Percentiles rank a stretch among this genome's conserved stretches.
Evolutionary conservation across 2,329 filamentous ascomycete genomes (phyloP).

Genomic region (Daldinia eschscholtzii): DNA sequence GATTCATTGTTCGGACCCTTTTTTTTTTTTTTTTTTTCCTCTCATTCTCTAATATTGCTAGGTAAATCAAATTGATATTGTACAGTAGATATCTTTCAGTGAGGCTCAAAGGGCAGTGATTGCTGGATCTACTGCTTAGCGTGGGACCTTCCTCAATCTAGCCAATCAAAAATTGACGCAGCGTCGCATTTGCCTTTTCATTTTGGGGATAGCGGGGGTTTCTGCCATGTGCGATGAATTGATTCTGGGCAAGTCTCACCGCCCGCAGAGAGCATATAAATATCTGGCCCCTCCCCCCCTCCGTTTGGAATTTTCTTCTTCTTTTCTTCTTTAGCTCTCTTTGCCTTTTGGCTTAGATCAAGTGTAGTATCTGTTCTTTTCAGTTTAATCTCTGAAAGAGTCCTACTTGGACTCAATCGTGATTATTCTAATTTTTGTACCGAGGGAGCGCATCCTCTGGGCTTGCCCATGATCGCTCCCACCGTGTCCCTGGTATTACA

Average conservation of each 20-base stretch:
- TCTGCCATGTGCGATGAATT: background rate
- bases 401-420: slow-evolving; percentile 41
- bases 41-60: background rate
- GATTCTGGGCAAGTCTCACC: background rate
- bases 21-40: background rate
- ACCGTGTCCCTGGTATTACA: slow-evolving; percentile 44
- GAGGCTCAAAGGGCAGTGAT: background rate
- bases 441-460: slow-evolving; percentile 36
- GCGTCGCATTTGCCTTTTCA: background rate
- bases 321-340: slow-evolving; percentile 41
- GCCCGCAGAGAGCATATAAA: background rate
- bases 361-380: slow-evolving; percentile 46
- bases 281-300: background rate
- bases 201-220: background rate
- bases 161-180: slow-evolving; percentile 11
- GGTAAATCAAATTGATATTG: slow-evolving; percentile 1
- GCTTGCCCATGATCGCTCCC: slow-evolving; percentile 41
- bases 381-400: slow-evolving; percentile 45
- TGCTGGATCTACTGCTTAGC: background rate
- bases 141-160: background rate
- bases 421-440: slow-evolving; percentile 43
- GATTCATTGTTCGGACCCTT: background rate
- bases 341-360: slow-evolving; percentile 45
- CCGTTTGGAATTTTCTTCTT: slow-evolving; percentile 14
- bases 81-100: background rate